Percentiles rank a stretch among this genome's conserved stretches.
These are phyloP conservation scores for Ampelomyces quisqualis DNA, from an alignment of 2,329 filamentous ascomycete species.

Conservation along the genomic window DNA sequence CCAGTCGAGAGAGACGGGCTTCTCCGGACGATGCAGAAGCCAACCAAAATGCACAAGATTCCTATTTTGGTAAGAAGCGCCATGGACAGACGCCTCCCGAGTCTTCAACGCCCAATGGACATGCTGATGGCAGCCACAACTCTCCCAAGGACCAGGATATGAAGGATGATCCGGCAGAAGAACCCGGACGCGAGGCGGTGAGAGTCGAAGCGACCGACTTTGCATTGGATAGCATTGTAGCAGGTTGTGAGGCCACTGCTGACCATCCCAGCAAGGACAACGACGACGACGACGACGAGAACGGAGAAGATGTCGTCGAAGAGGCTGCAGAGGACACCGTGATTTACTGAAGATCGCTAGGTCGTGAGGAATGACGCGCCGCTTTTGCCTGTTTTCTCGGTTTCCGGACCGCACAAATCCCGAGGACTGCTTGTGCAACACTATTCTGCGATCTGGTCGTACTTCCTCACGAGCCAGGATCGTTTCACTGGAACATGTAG, in stretches of 20 bases:
- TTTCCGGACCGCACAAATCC: slow-evolving; percentile 1
- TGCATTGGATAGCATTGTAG: slow-evolving; percentile 18
- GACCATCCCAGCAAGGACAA: slow-evolving; percentile 46
- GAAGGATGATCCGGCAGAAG: slow-evolving; percentile 26
- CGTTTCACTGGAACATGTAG: too few relatives aligned
- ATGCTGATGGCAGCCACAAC: slow-evolving; percentile 26
- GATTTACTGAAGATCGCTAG: slow-evolving; percentile 65
- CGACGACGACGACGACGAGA: slow-evolving; percentile 63
- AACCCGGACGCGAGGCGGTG: slow-evolving; percentile 19
- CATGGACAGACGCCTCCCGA: slow-evolving; percentile 23
- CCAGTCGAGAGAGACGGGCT: slow-evolving; percentile 21
- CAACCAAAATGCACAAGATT: slow-evolving; percentile 18
- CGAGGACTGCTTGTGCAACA: neutral
- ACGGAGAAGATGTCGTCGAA: slow-evolving; percentile 76
- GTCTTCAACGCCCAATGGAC: slow-evolving; percentile 23
- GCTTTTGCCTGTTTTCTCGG: slow-evolving; percentile 1
- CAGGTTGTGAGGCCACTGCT: slow-evolving; percentile 30
- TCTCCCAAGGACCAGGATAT: slow-evolving; percentile 27
- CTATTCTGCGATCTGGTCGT: neutral
- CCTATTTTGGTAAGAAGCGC: slow-evolving; percentile 27
- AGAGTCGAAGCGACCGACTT: slow-evolving; percentile 17
- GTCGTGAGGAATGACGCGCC: slow-evolving; percentile 3
- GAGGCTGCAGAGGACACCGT: slow-evolving; percentile 82
- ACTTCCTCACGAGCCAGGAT: neutral
- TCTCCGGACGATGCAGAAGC: slow-evolving; percentile 11